phyloP scores from a whole-genome alignment of 768 basidiomycete genomes.

The Auricularia cornea region DNA sequence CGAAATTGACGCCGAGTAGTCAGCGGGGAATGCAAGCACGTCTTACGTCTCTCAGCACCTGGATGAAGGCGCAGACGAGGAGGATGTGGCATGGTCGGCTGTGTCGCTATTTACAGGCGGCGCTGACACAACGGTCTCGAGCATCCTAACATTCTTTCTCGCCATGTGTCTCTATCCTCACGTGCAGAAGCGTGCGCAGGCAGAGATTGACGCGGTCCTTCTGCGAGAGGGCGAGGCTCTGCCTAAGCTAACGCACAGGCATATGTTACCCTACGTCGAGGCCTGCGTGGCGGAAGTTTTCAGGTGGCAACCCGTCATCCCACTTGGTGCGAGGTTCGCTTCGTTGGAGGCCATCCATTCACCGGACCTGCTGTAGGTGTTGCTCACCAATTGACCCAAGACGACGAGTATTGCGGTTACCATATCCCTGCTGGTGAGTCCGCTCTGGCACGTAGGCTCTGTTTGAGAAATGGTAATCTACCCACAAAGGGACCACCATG shows the following conservation, averaged over 20 bases:
- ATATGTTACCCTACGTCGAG: conserved; percentile 4
- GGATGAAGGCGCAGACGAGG: background rate
- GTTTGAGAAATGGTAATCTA: no score
- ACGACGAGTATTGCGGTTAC: no score
- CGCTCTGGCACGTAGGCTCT: no score
- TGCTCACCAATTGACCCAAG: no score
- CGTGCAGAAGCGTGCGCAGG: conserved; percentile 1
- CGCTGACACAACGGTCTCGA: conserved; percentile 2
- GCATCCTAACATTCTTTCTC: conserved; percentile 6
- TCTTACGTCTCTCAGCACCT: background rate
- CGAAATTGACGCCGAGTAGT: background rate
- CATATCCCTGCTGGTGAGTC: no score
- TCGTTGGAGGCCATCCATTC: no score
- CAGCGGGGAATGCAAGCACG: background rate
- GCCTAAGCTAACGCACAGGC: background rate
- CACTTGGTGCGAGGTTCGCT: no score
- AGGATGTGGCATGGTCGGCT: background rate
- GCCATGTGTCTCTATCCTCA: conserved; percentile 2
- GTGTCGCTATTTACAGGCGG: background rate
- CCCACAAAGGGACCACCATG: no score
- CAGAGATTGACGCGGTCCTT: conserved; percentile 3
- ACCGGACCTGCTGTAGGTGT: no score
- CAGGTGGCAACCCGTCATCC: background rate
- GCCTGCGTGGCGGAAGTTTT: conserved; percentile 1
- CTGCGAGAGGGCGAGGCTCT: background rate